phyloP scores from a whole-genome alignment of 495 filamentous ascomycete genomes.

The Lophiotrema nucula region DNA sequence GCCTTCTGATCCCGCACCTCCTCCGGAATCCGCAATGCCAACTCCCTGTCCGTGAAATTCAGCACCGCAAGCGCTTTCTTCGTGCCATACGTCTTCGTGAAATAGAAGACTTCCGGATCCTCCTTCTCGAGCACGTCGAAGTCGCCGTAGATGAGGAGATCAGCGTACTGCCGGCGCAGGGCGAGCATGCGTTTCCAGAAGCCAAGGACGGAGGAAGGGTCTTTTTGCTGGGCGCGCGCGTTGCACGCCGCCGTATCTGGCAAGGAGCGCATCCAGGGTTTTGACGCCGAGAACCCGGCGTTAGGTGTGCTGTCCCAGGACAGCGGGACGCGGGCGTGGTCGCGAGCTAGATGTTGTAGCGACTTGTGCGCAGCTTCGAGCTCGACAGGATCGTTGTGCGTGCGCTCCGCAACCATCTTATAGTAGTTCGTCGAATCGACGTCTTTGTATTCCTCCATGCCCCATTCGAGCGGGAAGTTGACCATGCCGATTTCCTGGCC shows the following conservation, averaged over 20 bases:
- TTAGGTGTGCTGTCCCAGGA: conserved; percentile 52
- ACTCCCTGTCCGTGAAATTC: conserved; percentile 44
- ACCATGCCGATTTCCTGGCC: conserved; percentile 77
- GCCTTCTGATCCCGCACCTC: neutral
- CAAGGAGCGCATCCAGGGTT: conserved; percentile 63
- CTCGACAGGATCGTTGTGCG: conserved; percentile 34
- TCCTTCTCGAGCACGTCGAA: conserved; percentile 51
- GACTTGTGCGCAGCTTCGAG: conserved; percentile 8
- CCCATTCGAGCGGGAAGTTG: conserved; percentile 65
- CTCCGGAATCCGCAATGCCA: neutral
- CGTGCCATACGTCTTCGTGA: conserved; percentile 44
- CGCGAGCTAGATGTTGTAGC: conserved; percentile 35
- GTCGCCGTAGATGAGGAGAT: conserved; percentile 61
- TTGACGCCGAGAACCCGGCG: conserved; percentile 54
- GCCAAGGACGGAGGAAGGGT: conserved; percentile 49
- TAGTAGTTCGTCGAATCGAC: conserved; percentile 65
- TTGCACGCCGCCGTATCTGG: conserved; percentile 49
- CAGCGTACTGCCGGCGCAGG: conserved; percentile 53
- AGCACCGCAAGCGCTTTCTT: conserved; percentile 51
- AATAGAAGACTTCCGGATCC: conserved; percentile 50
- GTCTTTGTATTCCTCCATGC: conserved; percentile 68
- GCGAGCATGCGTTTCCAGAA: conserved; percentile 55
- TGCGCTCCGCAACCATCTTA: conserved; percentile 46
- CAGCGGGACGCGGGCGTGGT: conserved; percentile 58
- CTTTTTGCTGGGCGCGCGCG: conserved; percentile 49